Evolutionary conservation across 2,329 filamentous ascomycete genomes (phyloP).

Genomic region (Septoria linicola): DNA sequence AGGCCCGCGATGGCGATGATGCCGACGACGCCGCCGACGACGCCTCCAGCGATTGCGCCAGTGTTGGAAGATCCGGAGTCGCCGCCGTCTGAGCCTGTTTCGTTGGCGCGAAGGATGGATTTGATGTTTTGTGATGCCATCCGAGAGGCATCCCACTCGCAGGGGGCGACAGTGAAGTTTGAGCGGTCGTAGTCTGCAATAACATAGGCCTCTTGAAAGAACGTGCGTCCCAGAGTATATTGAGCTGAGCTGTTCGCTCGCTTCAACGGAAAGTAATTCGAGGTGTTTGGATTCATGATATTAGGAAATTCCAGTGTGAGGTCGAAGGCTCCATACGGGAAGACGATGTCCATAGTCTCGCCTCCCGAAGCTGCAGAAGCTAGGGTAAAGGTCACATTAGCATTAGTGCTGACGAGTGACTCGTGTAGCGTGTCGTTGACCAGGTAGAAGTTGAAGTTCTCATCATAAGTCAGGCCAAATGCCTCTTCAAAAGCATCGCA

Average conservation of each 20-base stretch:
- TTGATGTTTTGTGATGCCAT: slow-evolving; percentile 30
- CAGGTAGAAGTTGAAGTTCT: slow-evolving; percentile 34
- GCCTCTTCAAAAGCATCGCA: slow-evolving; percentile 40
- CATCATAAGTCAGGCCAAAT: slow-evolving; percentile 39
- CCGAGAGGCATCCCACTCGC: slow-evolving; percentile 33
- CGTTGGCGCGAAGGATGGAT: slow-evolving; percentile 33
- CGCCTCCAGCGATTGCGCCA: slow-evolving; percentile 39
- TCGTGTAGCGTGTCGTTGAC: slow-evolving; percentile 37
- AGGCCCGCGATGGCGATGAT: slow-evolving; percentile 31
- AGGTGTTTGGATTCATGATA: slow-evolving; percentile 31
- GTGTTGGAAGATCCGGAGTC: slow-evolving; percentile 30
- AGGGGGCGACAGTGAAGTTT: slow-evolving; percentile 41
- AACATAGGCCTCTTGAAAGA: slow-evolving; percentile 43
- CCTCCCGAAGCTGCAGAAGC: slow-evolving; percentile 28
- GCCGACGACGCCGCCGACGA: slow-evolving; percentile 35
- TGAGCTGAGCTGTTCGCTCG: slow-evolving; percentile 37
- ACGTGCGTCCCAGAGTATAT: slow-evolving; percentile 40
- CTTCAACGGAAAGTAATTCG: slow-evolving; percentile 39
- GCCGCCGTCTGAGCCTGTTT: slow-evolving; percentile 17
- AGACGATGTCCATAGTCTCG: slow-evolving; percentile 35
- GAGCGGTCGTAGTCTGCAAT: slow-evolving; percentile 39
- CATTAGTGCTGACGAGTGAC: slow-evolving; percentile 29
- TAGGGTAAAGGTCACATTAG: slow-evolving; percentile 39
- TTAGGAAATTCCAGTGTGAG: slow-evolving; percentile 34
- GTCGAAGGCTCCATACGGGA: slow-evolving; percentile 42